Evolutionary conservation across 2,329 filamentous ascomycete species (phyloP).

Genomic region (Nothomitra cinnamomea): DNA sequence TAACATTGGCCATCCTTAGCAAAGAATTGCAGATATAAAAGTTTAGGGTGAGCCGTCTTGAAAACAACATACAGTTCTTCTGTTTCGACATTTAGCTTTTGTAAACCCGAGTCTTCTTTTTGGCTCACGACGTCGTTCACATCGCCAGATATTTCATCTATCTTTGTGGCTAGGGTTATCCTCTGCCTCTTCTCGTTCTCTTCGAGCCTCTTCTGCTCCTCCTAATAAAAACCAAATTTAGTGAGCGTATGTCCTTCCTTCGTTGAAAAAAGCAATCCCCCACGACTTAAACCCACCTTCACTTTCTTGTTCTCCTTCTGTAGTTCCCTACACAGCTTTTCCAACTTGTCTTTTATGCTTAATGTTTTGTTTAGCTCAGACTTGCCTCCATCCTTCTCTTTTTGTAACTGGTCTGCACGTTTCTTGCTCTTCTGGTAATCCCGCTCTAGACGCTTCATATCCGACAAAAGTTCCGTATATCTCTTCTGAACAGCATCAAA

Average conservation of each 20-base stretch:
- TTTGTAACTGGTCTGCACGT: constrained; percentile 81
- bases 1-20: constrained; percentile 7
- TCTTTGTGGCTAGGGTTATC: constrained; percentile 68
- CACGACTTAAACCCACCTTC: constrained; percentile 45
- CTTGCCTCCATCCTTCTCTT: constrained; percentile 82
- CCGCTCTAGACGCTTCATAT: constrained; percentile 90
- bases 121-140: constrained; percentile 79
- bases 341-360: constrained; percentile 85
- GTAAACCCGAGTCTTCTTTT: constrained; percentile 66
- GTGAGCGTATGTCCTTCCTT: constrained; percentile 9
- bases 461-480: constrained; percentile 76
- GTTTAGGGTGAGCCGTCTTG: neutral
- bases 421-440: constrained; percentile 96
- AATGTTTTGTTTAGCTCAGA: constrained; percentile 81
- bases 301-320: constrained; percentile 97
- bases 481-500: constrained; percentile 82
- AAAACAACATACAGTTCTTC: constrained; percentile 59
- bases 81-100: constrained; percentile 67
- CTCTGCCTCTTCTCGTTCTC: constrained; percentile 73
- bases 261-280: neutral
- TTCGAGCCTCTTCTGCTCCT: constrained; percentile 84
- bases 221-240: constrained; percentile 29
- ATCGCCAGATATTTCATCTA: constrained; percentile 63
- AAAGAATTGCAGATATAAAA: neutral
- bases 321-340: constrained; percentile 87